Conservation (phyloP, 345 rosid species). For the Balakata baccata region DNA sequence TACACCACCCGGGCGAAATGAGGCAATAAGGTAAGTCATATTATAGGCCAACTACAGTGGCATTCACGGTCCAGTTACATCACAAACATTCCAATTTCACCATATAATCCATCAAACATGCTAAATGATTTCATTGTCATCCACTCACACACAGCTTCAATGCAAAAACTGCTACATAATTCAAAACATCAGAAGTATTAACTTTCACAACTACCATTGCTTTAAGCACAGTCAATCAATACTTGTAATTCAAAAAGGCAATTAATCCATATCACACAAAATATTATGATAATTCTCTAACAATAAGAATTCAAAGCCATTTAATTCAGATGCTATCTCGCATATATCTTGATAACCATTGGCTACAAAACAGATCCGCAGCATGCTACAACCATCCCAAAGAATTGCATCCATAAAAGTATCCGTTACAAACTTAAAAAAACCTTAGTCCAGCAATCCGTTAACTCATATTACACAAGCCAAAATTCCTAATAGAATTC, state of each 20-base stretch:
- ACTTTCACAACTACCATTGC: no score
- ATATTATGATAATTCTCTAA: no score
- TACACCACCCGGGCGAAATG: no score
- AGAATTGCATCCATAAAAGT: background rate
- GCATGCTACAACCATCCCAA: background rate
- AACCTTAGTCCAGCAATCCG: background rate
- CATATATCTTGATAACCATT: no score
- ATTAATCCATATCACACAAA: no score
- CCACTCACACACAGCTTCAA: background rate
- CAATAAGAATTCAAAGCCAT: no score
- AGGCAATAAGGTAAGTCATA: background rate
- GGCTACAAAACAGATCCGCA: background rate
- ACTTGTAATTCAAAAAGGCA: no score
- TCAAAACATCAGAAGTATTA: no score
- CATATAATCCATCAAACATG: background rate
- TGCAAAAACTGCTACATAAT: background rate
- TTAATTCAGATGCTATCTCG: no score
- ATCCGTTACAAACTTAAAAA: constrained; percentile 4
- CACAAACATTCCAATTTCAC: background rate
- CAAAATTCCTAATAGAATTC: constrained; percentile 4
- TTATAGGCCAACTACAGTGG: background rate
- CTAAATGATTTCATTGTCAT: background rate
- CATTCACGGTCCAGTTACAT: background rate
- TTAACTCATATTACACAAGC: constrained; percentile 15
- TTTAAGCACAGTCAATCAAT: no score